phyloP scores from a whole-genome alignment of 352 stramenopile genomes.

The Pythium brachiatum region DNA sequence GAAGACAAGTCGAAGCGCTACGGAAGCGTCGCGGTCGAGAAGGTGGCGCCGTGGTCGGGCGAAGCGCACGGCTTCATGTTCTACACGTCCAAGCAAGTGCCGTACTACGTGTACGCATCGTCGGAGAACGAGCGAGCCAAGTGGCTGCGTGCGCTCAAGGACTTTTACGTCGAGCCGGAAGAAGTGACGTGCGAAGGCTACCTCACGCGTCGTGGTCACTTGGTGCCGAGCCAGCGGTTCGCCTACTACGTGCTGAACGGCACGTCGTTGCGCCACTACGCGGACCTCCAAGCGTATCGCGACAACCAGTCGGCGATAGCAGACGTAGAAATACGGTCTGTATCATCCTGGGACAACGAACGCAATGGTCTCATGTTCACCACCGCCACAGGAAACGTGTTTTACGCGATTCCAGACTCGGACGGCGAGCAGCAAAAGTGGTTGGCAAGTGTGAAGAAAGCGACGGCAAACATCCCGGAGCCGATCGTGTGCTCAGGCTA shows the following conservation, averaged over 20 bases:
- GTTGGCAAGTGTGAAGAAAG: slow-evolving; percentile 68
- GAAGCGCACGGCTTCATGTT: slow-evolving; percentile 90
- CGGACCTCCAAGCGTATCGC: slow-evolving; percentile 80
- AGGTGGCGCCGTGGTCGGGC: slow-evolving; percentile 82
- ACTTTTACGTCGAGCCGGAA: slow-evolving; percentile 84
- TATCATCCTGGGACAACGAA: slow-evolving; percentile 78
- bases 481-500: slow-evolving; percentile 82
- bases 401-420: slow-evolving; percentile 82
- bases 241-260: slow-evolving; percentile 87
- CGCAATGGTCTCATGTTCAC: slow-evolving; percentile 84
- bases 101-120: slow-evolving; percentile 88
- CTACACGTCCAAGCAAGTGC: slow-evolving; percentile 87
- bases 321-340: slow-evolving; percentile 78
- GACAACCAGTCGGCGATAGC: slow-evolving; percentile 84
- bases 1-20: slow-evolving; percentile 87
- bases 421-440: slow-evolving; percentile 80
- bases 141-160: slow-evolving; percentile 80
- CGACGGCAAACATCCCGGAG: slow-evolving; percentile 65
- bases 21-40: slow-evolving; percentile 82
- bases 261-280: slow-evolving; percentile 77
- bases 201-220: slow-evolving; percentile 80
- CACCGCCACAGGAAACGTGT: slow-evolving; percentile 79
- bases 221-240: slow-evolving; percentile 84
- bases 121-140: slow-evolving; percentile 72
- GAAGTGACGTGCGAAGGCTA: slow-evolving; percentile 86